Base-by-base conservation (phyloP, 257 asterid species). In the Solanum pimpinellifolium region DNA sequence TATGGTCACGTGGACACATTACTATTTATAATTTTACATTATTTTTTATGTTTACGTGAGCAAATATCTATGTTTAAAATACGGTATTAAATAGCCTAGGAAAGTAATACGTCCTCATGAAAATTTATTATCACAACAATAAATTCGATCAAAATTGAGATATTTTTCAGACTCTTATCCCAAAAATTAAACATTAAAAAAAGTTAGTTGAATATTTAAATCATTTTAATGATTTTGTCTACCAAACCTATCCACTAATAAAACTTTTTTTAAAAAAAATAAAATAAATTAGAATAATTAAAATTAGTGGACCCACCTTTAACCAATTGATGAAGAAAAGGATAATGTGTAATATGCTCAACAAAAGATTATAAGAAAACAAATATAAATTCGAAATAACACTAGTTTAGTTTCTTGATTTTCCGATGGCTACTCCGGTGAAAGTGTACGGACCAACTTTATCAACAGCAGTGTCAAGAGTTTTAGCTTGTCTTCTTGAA, bases 361-460 rank as follows among this genome's bases (percentile, higher is more conserved):
- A 56, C 21, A 56, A 56, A 46, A 16, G 25, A 56, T 56, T 7
- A 56, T 7, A 31, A 20, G 3, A 31, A 1, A 44, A 62, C 39
- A 44, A 44, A 25, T 20, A 77, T 14, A 44, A 77, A 37, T 1
- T 9, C 39, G 9, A 78, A 78, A 4, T 42, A 47, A 47, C 65
- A 81, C 69, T 18, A 37, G 2, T 25, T 18, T 49, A 81, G 21
- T 49, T 80, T 29, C 85, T 80, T 80, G 85, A 80, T 47, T 80
- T 80, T 56, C 46, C 89, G 69, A 94, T 94, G 98, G 93, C 96
- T 13, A 83, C 92, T 25, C 90, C 97, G 65, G 98, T 93, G 91
- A 94, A 92, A 87, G 96, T 96, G 88, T 92, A 92, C 89, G 98
- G 98, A 47, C 95, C 98, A n/a, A 94, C 98, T 4, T 15, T 92